A percentile compares a stretch with the other conserved stretches of the same genome.
phyloP scores from a whole-genome alignment of 2,329 filamentous ascomycete genomes.

The Trichothecium roseum region DNA sequence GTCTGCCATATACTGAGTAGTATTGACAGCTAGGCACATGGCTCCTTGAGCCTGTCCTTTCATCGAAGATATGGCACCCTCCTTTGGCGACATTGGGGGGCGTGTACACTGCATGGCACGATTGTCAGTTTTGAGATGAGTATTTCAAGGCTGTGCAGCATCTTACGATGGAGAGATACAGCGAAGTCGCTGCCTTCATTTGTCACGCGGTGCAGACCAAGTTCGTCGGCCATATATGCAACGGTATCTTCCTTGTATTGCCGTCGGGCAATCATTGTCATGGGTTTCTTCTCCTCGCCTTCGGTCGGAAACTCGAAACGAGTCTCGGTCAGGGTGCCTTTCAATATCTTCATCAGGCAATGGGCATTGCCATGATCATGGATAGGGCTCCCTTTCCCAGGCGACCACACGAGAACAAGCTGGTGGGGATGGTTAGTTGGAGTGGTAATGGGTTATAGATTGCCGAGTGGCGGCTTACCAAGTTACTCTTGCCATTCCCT shows the following conservation, averaged over 20 bases:
- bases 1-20: slow-evolving; percentile 53
- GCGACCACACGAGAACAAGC: slow-evolving; percentile 84
- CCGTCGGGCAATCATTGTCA: slow-evolving; percentile 55
- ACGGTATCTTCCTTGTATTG: slow-evolving; percentile 62
- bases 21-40: slow-evolving; percentile 63
- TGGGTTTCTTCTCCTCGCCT: slow-evolving; percentile 38
- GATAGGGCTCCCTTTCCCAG: slow-evolving; percentile 72
- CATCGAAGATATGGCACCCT: slow-evolving; percentile 75
- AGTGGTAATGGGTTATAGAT: neutral
- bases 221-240: slow-evolving; percentile 84
- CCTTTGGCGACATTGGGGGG: slow-evolving; percentile 78
- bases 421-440: slow-evolving; percentile 23
- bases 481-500: slow-evolving; percentile 70
- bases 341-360: slow-evolving; percentile 84
- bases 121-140: slow-evolving; percentile 20
- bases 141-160: slow-evolving; percentile 9
- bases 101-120: slow-evolving; percentile 53
- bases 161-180: slow-evolving; percentile 68
- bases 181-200: slow-evolving; percentile 69
- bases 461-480: slow-evolving; percentile 38
- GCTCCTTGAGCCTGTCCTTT: slow-evolving; percentile 61
- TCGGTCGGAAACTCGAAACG: slow-evolving; percentile 62
- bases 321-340: slow-evolving; percentile 70
- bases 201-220: slow-evolving; percentile 74
- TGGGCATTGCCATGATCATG: slow-evolving; percentile 86